Evolutionary conservation across 2,329 filamentous ascomycete genomes (phyloP), one percentile per base, ranked within the genome.

Genomic region (Fusarium phyllophilum): DNA sequence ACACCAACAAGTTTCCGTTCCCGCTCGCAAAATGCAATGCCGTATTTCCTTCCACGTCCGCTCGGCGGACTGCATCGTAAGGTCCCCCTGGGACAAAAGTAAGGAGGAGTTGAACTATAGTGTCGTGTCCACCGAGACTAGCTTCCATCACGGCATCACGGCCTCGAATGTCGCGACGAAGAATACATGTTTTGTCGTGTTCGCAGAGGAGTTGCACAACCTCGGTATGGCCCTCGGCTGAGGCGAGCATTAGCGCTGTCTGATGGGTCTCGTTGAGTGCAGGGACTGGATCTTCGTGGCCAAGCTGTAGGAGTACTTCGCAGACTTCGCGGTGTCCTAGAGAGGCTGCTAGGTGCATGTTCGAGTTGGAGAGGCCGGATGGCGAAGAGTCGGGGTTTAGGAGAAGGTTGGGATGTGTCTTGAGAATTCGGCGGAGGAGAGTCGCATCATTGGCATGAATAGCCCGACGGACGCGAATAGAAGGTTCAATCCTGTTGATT

Each of bases 21-120:
- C 92, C 92, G 78, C 91, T 94, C 18, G 95, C 95, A 83, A 96
- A 95, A 83, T 97, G 94, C 48, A 97, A 85, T 1, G 94, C 93
- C 6, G 94, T 97, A 80, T 97, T 96, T n/a, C 94, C 94, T 66
- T 92, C 89, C 3, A 86, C 78, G 78, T 97, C 94, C 8, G 86
- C 85, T 36, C 87, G 84, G 51, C 85, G 85, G 12, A 93, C 86
- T 7, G 89, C 87, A 1, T 84, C 84, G 29, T 82, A 81, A 0
- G 88, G 84, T 20, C 89, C 89, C n/a, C 83, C 83, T 13, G 89
- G 89, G 3, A 85, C 87, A 75, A 88, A 91, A 0, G 90, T 92
- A 58, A 92, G 82, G 36, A 92, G 84, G 61, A 92, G 86, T 79
- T 92, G 90, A n/a, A 92, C 81, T 11, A 88, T 86, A 0, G 90